A percentile compares a stretch with the other conserved stretches of the same genome.
These are phyloP conservation scores for Cystofilobasidium ferigula DNA, from an alignment of 768 basidiomycete species.

Conservation along the genomic window DNA sequence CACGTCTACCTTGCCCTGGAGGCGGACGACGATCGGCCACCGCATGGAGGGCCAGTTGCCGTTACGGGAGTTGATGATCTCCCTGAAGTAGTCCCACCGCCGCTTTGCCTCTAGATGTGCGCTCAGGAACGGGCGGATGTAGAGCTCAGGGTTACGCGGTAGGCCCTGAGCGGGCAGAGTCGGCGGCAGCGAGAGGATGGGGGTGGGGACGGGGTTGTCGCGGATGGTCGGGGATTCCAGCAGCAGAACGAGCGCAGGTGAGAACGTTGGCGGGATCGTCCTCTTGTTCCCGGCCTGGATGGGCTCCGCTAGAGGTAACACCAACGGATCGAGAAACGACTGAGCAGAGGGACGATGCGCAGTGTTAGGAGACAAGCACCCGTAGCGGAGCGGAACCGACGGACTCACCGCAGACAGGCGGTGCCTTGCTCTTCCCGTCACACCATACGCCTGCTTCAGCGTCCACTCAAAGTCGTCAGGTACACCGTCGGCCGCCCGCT, in stretches of 20 bases:
- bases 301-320: neutral
- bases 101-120: neutral
- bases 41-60: neutral
- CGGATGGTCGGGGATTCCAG: neutral
- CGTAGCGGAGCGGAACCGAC: neutral
- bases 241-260: neutral
- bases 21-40: neutral
- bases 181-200: neutral
- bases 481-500: neutral
- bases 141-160: neutral
- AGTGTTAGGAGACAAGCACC: neutral
- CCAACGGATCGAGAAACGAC: neutral
- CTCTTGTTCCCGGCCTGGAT: neutral
- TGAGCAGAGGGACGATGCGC: neutral
- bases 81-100: neutral
- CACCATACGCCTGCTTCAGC: neutral
- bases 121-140: neutral
- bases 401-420: neutral
- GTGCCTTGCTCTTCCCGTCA: neutral
- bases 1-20: neutral
- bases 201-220: neutral
- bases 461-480: slow-evolving; percentile 1
- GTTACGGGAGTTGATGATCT: neutral
- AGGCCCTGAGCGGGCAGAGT: neutral
- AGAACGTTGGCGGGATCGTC: neutral